phyloP scores from a whole-genome alignment of 2,329 filamentous ascomycete genomes.

The Aspergillus viridinutans region DNA sequence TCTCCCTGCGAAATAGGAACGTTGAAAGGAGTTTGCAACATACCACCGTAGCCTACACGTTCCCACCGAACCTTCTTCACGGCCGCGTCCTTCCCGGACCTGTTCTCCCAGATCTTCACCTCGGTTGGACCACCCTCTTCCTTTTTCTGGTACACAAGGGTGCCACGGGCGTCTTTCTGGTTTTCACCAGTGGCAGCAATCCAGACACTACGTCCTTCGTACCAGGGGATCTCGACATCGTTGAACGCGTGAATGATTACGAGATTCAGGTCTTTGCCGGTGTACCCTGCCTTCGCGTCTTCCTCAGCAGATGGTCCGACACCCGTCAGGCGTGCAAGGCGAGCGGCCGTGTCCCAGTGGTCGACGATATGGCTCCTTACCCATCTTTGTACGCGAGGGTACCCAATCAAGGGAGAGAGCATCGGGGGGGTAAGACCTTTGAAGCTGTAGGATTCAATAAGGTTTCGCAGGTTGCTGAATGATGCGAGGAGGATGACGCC shows the following conservation, averaged over 20 bases:
- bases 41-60: slow-evolving; percentile 42
- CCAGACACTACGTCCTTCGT: slow-evolving; percentile 40
- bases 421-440: slow-evolving; percentile 70
- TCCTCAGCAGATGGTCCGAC: slow-evolving; percentile 24
- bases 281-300: slow-evolving; percentile 51
- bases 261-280: slow-evolving; percentile 55
- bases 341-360: slow-evolving; percentile 68
- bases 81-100: slow-evolving; percentile 9
- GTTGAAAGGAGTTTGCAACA: slow-evolving; percentile 8
- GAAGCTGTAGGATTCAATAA: slow-evolving; percentile 74
- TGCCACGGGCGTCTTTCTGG: slow-evolving; percentile 22
- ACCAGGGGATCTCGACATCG: slow-evolving; percentile 77
- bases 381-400: slow-evolving; percentile 60
- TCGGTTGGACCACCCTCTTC: slow-evolving; percentile 29
- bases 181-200: slow-evolving; percentile 31
- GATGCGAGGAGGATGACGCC: slow-evolving; percentile 74
- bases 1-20: neutral
- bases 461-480: slow-evolving; percentile 68
- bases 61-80: slow-evolving; percentile 43
- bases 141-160: slow-evolving; percentile 24
- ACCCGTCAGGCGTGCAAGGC: slow-evolving; percentile 50
- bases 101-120: slow-evolving; percentile 37
- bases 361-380: slow-evolving; percentile 67
- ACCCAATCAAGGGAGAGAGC: slow-evolving; percentile 66
- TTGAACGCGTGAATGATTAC: slow-evolving; percentile 75